phyloP scores from a whole-genome alignment of 2,329 filamentous ascomycete genomes.

The Cadophora sp. region DNA sequence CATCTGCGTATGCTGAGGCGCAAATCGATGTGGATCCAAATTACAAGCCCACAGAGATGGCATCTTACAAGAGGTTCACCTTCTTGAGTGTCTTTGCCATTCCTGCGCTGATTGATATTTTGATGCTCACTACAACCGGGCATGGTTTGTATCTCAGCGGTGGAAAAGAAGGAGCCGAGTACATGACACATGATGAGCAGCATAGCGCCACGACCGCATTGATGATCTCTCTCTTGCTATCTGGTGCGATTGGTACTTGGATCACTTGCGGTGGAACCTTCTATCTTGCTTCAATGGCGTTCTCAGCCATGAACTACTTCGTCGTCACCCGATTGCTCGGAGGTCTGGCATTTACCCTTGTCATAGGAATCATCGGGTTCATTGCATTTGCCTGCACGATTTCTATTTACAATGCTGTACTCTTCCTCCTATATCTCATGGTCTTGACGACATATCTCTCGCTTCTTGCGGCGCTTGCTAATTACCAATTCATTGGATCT shows the following conservation, averaged over 20 bases:
- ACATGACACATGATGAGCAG: constrained; percentile 58
- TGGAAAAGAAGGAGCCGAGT: constrained; percentile 34
- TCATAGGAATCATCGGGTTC: constrained; percentile 55
- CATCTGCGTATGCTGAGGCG: constrained; percentile 57
- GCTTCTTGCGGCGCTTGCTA: constrained; percentile 56
- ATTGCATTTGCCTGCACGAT: constrained; percentile 55
- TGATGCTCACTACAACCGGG: constrained; percentile 57
- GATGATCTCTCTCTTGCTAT: constrained; percentile 64
- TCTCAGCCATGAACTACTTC: constrained; percentile 52
- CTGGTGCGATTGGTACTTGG: constrained; percentile 67
- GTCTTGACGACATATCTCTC: constrained; percentile 65
- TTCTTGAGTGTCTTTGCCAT: constrained; percentile 68
- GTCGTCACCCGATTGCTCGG: constrained; percentile 54
- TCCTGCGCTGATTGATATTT: constrained; percentile 62
- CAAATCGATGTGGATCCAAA: constrained; percentile 58
- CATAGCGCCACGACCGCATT: constrained; percentile 62
- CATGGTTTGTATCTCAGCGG: constrained; percentile 66
- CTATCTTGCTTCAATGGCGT: constrained; percentile 64
- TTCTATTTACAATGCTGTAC: constrained; percentile 54
- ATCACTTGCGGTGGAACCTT: constrained; percentile 68
- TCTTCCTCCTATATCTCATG: constrained; percentile 66
- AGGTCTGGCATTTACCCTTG: constrained; percentile 52
- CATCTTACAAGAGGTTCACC: constrained; percentile 44
- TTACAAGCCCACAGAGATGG: constrained; percentile 52
- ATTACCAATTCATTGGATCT: constrained; percentile 42